These are phyloP conservation scores for Chara braunii DNA, from an alignment of 139 green algal genomes.

Conservation along the genomic window DNA sequence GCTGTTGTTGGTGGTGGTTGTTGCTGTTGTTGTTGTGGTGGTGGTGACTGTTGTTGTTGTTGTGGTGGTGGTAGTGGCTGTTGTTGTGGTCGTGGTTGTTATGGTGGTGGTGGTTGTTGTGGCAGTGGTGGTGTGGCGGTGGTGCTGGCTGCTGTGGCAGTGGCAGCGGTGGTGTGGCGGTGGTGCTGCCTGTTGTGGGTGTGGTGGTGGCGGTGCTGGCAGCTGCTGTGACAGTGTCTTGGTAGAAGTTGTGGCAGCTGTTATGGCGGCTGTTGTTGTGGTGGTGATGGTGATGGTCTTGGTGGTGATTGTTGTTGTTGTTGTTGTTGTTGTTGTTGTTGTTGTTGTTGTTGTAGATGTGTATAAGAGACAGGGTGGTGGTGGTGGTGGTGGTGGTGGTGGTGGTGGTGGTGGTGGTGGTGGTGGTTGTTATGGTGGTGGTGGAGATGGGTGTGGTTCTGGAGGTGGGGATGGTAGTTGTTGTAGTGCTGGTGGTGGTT, in stretches of 20 bases:
- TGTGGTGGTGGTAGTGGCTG: too few relatives aligned
- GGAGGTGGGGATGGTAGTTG: background rate
- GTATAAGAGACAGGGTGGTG: background rate
- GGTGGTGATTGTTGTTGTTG: background rate
- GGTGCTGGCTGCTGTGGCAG: too few relatives aligned
- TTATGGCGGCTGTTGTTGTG: conserved; percentile 2
- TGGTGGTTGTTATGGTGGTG: background rate
- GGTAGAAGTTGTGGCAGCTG: background rate
- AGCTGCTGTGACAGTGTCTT: too few relatives aligned
- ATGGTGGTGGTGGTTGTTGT: too few relatives aligned
- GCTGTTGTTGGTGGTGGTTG: too few relatives aligned
- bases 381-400: background rate
- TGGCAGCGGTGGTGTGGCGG: too few relatives aligned
- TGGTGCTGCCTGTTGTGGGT: too few relatives aligned
- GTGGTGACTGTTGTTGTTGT: too few relatives aligned
- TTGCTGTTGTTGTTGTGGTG: too few relatives aligned
- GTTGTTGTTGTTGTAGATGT: conserved; percentile 1
- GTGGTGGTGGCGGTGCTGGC: too few relatives aligned
- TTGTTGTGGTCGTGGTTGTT: too few relatives aligned
- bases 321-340: background rate
- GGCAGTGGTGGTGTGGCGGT: too few relatives aligned
- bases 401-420: background rate
- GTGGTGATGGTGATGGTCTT: conserved; percentile 9
- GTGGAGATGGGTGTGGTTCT: background rate
- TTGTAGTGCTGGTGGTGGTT: background rate